Percentiles rank a stretch among this genome's conserved stretches.
phyloP scores from a whole-genome alignment of 2,329 filamentous ascomycete genomes.

The Xylariales sp. region DNA sequence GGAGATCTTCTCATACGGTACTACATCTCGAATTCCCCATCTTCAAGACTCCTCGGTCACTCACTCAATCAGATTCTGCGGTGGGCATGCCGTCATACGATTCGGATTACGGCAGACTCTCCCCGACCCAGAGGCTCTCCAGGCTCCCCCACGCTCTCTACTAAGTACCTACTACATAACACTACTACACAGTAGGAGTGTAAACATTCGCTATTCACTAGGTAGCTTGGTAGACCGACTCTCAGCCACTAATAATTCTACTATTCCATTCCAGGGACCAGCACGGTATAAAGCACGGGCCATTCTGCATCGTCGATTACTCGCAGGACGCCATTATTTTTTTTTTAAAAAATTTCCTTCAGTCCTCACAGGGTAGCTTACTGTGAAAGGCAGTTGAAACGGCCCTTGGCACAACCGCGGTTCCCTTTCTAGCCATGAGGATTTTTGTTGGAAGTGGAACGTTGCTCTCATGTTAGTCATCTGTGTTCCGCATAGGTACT shows the following conservation, averaged over 20 bases:
- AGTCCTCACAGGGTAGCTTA: conserved; percentile 27
- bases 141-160: conserved; percentile 24
- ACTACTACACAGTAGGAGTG: not conserved
- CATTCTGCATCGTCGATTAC: conserved; percentile 22
- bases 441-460: conserved; percentile 23
- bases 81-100: conserved; percentile 26
- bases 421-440: conserved; percentile 28
- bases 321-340: conserved; percentile 14
- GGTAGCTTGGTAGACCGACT: too few species aligned
- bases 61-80: conserved; percentile 17
- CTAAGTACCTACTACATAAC: not conserved
- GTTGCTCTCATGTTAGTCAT: conserved; percentile 22
- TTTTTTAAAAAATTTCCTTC: conserved; percentile 18
- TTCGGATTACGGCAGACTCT: conserved; percentile 28
- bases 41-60: conserved; percentile 10
- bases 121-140: conserved; percentile 13
- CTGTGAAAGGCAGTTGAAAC: conserved; percentile 37
- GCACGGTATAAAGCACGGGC: conserved; percentile 18
- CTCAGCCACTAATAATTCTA: not conserved
- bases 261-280: conserved; percentile 18
- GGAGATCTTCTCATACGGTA: conserved; percentile 9
- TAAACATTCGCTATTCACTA: not conserved
- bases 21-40: conserved; percentile 3
- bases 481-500: conserved; percentile 10
- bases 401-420: conserved; percentile 22